A percentile compares a stretch with the other conserved stretches of the same genome.
Evolutionary conservation across 345 rosid species (phyloP).

Genomic region (Limnanthes douglasii): DNA sequence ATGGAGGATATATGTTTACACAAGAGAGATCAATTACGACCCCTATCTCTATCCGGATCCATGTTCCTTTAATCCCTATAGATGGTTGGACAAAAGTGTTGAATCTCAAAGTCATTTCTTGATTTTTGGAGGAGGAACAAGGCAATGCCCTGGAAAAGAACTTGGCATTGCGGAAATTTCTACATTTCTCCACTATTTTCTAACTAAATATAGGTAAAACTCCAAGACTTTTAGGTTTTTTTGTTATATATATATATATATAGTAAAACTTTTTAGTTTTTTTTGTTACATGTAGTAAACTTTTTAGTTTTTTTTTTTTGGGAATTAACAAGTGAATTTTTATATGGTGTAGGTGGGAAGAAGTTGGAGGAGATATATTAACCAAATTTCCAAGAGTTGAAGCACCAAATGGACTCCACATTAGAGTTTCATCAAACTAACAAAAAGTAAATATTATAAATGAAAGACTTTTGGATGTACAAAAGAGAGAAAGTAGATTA

Average conservation of each 20-base stretch:
- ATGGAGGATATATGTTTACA: constrained; percentile 89
- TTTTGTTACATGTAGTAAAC: too few relatives aligned
- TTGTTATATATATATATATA: background rate
- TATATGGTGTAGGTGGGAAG: constrained; percentile 33
- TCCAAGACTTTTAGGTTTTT: too few relatives aligned
- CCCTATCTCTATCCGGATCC: constrained; percentile 54
- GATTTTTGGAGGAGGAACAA: constrained; percentile 24
- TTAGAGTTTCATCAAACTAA: constrained; percentile 23
- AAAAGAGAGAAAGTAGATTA: too few relatives aligned
- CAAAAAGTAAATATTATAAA: too few relatives aligned
- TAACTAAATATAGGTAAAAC: constrained; percentile 26
- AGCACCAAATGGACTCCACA: constrained; percentile 38
- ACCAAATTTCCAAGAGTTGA: constrained; percentile 39
- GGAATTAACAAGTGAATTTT: background rate
- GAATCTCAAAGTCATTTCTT: constrained; percentile 18
- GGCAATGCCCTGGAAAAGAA: constrained; percentile 33
- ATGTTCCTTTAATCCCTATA: constrained; percentile 77
- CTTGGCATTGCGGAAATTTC: constrained; percentile 13
- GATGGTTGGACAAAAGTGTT: constrained; percentile 64
- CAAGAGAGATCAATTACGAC: constrained; percentile 74
- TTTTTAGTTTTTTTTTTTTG: background rate
- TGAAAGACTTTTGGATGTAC: too few relatives aligned
- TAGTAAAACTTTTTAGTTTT: background rate
- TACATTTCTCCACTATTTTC: constrained; percentile 22
- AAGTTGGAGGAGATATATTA: constrained; percentile 24